A percentile compares a stretch with the other conserved stretches of the same genome.
Evolutionary conservation across 257 asterid species (phyloP).

Genomic region (Ajuga chamaepitys): DNA sequence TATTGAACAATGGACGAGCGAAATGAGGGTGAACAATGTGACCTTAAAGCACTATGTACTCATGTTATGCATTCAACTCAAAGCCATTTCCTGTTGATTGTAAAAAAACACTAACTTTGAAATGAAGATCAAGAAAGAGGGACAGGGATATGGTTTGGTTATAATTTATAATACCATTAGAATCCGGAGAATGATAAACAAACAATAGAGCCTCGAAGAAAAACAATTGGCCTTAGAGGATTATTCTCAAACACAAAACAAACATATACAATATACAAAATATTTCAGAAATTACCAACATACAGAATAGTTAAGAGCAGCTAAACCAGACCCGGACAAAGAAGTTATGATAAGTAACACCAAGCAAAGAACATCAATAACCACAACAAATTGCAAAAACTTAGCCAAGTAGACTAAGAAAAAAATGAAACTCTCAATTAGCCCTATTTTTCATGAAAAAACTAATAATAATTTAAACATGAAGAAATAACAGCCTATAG

Average conservation of each 20-base stretch:
- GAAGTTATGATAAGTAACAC: neutral
- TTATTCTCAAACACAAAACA: constrained; percentile 14
- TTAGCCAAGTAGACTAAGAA: neutral
- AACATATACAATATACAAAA: neutral
- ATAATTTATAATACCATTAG: too few relatives aligned
- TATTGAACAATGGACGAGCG: neutral
- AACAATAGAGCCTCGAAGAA: too few relatives aligned
- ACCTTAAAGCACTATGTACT: too few relatives aligned
- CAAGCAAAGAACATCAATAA: neutral
- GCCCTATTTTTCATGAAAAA: too few relatives aligned
- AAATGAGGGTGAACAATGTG: too few relatives aligned
- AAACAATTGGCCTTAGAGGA: constrained; percentile 4
- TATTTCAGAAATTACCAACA: too few relatives aligned
- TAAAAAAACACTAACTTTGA: neutral
- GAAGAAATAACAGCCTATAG: neutral
- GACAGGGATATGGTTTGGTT: too few relatives aligned
- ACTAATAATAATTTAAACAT: constrained; percentile 11
- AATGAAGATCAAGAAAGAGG: neutral
- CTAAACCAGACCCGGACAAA: neutral
- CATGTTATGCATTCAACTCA: too few relatives aligned
- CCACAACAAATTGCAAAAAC: neutral
- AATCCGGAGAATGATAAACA: neutral
- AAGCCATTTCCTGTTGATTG: too few relatives aligned
- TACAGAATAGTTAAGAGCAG: neutral
- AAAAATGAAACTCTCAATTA: too few relatives aligned